Conservation (phyloP, 805 yeast genomes). For the Yamadazyma scolyti region DNA sequence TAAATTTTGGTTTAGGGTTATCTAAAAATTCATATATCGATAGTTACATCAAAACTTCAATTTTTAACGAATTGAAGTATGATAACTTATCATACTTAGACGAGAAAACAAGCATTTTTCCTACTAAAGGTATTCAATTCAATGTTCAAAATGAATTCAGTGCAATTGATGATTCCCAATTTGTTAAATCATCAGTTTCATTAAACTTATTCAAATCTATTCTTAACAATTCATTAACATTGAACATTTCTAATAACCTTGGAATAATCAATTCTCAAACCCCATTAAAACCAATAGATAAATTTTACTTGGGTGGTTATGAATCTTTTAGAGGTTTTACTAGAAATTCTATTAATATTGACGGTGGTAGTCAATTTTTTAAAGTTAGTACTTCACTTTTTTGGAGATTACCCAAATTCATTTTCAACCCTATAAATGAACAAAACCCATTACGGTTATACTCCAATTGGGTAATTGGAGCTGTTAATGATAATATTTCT, state of each 20-base stretch:
- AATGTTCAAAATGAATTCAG: slow-evolving; percentile 57
- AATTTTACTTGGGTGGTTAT: slow-evolving; percentile 81
- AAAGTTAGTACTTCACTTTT: slow-evolving; percentile 58
- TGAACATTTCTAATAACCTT: slow-evolving; percentile 45
- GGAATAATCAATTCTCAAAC: slow-evolving; percentile 45
- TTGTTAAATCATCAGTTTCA: slow-evolving; percentile 32
- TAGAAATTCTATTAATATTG: slow-evolving; percentile 63
- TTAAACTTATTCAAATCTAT: slow-evolving; percentile 37
- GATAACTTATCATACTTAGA: slow-evolving; percentile 18
- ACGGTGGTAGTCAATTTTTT: slow-evolving; percentile 67
- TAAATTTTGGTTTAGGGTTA: slow-evolving; percentile 45
- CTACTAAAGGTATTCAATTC: slow-evolving; percentile 52
- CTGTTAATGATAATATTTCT: slow-evolving; percentile 32
- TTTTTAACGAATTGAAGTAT: slow-evolving; percentile 23
- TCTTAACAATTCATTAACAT: slow-evolving; percentile 43
- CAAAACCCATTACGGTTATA: slow-evolving; percentile 48
- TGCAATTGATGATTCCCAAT: slow-evolving; percentile 26
- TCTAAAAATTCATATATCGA: slow-evolving; percentile 38
- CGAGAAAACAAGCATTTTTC: slow-evolving; percentile 24
- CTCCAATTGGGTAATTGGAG: slow-evolving; percentile 64
- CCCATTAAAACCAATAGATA: slow-evolving; percentile 64
- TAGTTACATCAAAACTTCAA: slow-evolving; percentile 28
- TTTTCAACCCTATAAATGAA: slow-evolving; percentile 20
- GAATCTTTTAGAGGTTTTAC: slow-evolving; percentile 69
- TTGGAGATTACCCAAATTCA: slow-evolving; percentile 52